phyloP scores from a whole-genome alignment of 352 stramenopile species.

The Paralagenidium karlingii region DNA sequence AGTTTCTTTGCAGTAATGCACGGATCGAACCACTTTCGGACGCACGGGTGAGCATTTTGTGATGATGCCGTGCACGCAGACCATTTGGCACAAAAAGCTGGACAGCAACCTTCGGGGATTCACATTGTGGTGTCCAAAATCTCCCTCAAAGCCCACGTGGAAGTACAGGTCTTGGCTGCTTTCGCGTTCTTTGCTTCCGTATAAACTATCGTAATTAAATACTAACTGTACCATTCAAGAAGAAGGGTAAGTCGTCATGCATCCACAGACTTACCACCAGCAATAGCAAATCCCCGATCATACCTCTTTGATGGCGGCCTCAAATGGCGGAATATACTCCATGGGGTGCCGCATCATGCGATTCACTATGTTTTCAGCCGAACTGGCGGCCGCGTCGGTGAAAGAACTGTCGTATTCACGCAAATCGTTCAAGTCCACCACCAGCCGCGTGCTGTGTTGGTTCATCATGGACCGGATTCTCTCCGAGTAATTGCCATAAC shows the following conservation, averaged over 20 bases:
- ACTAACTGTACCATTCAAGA: constrained; percentile 17
- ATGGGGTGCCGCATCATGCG: constrained; percentile 64
- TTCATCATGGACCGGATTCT: constrained; percentile 77
- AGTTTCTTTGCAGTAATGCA: constrained; percentile 97
- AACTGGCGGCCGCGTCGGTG: constrained; percentile 31
- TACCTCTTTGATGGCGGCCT: constrained; percentile 67
- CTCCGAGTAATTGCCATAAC: constrained; percentile 64
- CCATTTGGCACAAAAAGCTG: constrained; percentile 86
- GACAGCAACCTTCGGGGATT: constrained; percentile 89
- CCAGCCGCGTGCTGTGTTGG: constrained; percentile 51
- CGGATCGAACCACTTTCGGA: constrained; percentile 94
- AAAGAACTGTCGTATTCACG: constrained; percentile 84
- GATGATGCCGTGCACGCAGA: constrained; percentile 98
- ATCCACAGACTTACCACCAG: background rate
- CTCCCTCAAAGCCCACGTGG: constrained; percentile 86
- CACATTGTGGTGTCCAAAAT: constrained; percentile 88
- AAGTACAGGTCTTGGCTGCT: constrained; percentile 65
- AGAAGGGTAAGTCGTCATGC: background rate
- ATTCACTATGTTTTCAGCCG: constrained; percentile 61
- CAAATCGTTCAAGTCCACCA: constrained; percentile 86
- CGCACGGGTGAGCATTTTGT: constrained; percentile 96
- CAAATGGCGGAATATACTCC: constrained; percentile 74
- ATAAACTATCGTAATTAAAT: constrained; percentile 72
- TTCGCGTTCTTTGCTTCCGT: constrained; percentile 63
- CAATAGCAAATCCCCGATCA: background rate